phyloP scores from a whole-genome alignment of 345 rosid genomes.

The Triadica sebifera region DNA sequence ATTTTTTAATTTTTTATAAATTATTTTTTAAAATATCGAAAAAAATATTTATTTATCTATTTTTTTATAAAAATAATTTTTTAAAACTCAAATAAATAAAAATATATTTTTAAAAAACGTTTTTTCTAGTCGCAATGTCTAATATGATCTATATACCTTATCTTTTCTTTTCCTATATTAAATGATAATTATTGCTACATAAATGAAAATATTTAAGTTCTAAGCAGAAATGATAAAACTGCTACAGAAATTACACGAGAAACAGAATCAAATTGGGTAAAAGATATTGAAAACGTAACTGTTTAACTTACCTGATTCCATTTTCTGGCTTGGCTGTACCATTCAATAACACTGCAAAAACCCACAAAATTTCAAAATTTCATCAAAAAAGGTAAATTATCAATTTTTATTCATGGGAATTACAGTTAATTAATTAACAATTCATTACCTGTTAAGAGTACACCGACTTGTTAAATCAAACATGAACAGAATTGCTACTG shows the following conservation, averaged over 20 bases:
- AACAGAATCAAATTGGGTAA: too few species aligned
- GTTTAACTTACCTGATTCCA: conserved; percentile 99
- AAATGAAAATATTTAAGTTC: background rate
- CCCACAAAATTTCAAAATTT: background rate
- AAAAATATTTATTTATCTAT: too few species aligned
- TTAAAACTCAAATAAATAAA: too few species aligned
- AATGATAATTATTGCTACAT: background rate
- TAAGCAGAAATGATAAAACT: background rate
- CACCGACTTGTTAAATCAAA: conserved; percentile 97
- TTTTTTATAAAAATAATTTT: too few species aligned
- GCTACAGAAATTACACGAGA: too few species aligned
- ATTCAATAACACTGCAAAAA: conserved; percentile 60
- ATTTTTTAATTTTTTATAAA: too few species aligned
- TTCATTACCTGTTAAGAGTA: conserved; percentile 74
- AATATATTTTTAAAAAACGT: too few species aligned
- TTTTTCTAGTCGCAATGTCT: too few species aligned
- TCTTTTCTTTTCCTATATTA: too few species aligned
- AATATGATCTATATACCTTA: too few species aligned
- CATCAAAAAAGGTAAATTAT: background rate
- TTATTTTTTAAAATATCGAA: too few species aligned
- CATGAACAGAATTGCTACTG: conserved; percentile 94
- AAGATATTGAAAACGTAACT: too few species aligned
- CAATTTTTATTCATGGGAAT: background rate
- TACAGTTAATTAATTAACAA: background rate
- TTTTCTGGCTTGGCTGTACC: conserved; percentile 88